A percentile compares a stretch with the other conserved stretches of the same genome.
Evolutionary conservation across 352 stramenopile genomes (phyloP).

Genomic region (Phytophthora citrophthora): DNA sequence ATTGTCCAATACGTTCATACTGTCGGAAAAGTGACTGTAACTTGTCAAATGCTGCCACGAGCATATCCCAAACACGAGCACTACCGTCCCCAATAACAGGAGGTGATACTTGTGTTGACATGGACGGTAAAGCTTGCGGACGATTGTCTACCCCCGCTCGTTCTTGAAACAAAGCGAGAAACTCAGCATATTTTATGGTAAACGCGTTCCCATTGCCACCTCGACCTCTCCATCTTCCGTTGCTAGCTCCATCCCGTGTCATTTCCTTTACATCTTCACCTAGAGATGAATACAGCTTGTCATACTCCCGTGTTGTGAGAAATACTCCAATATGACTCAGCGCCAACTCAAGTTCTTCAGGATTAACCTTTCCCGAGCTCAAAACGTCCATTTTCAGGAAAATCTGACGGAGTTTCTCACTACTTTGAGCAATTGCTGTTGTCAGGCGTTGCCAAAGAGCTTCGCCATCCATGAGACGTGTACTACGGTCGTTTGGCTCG

Average conservation of each 20-base stretch:
- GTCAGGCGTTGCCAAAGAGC: slow-evolving; percentile 63
- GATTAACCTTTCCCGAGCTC: slow-evolving; percentile 63
- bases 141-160: slow-evolving; percentile 21
- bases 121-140: slow-evolving; percentile 40
- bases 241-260: slow-evolving; percentile 24
- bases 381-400: slow-evolving; percentile 85
- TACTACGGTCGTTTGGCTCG: slow-evolving; percentile 10
- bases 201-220: slow-evolving; percentile 36
- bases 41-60: slow-evolving; percentile 56
- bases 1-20: slow-evolving; percentile 60
- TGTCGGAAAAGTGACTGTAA: slow-evolving; percentile 62
- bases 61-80: slow-evolving; percentile 67
- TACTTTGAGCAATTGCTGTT: slow-evolving; percentile 50
- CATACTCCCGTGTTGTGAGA: slow-evolving; percentile 67
- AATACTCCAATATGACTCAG: slow-evolving; percentile 79
- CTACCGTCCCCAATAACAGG: slow-evolving; percentile 53
- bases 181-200: slow-evolving; percentile 67
- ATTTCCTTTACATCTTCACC: slow-evolving; percentile 33
- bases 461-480: slow-evolving; percentile 48
- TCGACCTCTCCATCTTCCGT: slow-evolving; percentile 27
- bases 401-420: slow-evolving; percentile 77
- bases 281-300: slow-evolving; percentile 68
- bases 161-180: slow-evolving; percentile 55
- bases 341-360: slow-evolving; percentile 74
- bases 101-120: slow-evolving; percentile 50